Base-by-base conservation (phyloP, 1,284 basidiomycete genomes). In the Trametes pubescens region DNA sequence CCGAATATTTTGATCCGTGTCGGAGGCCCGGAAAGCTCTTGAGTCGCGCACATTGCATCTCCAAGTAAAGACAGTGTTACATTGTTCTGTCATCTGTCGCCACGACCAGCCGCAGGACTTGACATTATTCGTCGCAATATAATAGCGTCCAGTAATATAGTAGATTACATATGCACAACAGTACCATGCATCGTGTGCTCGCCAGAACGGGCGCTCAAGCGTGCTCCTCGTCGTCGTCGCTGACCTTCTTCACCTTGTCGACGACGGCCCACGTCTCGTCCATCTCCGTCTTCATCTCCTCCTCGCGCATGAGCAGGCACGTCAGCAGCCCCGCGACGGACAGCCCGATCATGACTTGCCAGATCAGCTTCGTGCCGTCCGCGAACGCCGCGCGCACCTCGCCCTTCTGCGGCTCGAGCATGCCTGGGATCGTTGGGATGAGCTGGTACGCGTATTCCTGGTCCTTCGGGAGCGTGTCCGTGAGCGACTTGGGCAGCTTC, bases 291-390 rank as follows among this genome's bases (percentile, higher is more conserved):
- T 70, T 65, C 72, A 80, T 68, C 29, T 74, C 72, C n/a, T 79
- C 59, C 58, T 76, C 77, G 40, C 71, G 68, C 76, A 81, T 76
- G 6, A 79, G 57, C 4, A 78, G 64, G 40, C 70, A 66, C 5
- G 71, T 56, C 2, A 79, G 37, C 0, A 80, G 49, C 0, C 80
- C 81, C 0, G 77, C 48, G 0, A 67, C 78, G 10, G 71, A 62
- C 16, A 81, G 68, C 1, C 77, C 81, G 32, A 77, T 68, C 67
- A 80, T 73, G 18, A 73, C 71, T 35, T 73, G 66, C 80, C 79
- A 82, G 4, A 80, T 65, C 1, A 73, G 65, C 10, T 61, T 34
- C 35, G 80, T 61, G 35, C 74, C 73, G 2, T 72, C 71, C 13
- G 76, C 76, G 66, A 81, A 82, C 10, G 78, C 79, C 14, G 44